Evolutionary conservation across 345 rosid species (phyloP).

Genomic region (Arabidopsis arenosa): DNA sequence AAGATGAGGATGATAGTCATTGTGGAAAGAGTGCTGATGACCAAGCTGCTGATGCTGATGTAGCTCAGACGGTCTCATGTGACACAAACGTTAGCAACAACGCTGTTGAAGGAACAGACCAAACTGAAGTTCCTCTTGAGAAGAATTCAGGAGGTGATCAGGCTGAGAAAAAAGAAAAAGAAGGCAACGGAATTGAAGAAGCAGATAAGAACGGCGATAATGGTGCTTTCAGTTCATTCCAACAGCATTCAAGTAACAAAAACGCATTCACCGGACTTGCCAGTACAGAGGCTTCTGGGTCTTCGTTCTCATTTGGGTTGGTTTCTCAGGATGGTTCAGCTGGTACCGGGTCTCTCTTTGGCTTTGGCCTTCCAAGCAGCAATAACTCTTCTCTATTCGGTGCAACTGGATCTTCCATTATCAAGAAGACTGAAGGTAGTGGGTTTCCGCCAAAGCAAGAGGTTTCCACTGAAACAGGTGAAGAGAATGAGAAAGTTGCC

Average conservation of each 20-base stretch:
- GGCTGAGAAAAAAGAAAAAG: constrained; percentile 47
- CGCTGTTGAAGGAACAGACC: constrained; percentile 48
- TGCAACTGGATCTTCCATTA: constrained; percentile 53
- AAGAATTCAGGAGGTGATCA: constrained; percentile 48
- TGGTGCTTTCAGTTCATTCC: constrained; percentile 73
- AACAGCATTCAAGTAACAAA: constrained; percentile 91
- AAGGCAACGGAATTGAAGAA: constrained; percentile 49
- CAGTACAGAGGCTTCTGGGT: constrained; percentile 77
- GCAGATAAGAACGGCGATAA: constrained; percentile 54
- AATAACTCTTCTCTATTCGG: constrained; percentile 68
- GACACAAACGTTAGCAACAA: constrained; percentile 34
- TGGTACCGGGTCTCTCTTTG: constrained; percentile 54
- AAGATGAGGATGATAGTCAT: constrained; percentile 40
- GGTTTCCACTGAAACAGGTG: constrained; percentile 88
- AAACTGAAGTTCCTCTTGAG: constrained; percentile 49
- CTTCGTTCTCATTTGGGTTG: constrained; percentile 74
- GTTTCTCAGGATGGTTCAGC: constrained; percentile 62
- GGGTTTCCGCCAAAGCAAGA: constrained; percentile 73
- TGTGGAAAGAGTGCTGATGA: constrained; percentile 34
- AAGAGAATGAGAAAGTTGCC: constrained; percentile 82
- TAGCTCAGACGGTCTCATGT: constrained; percentile 35
- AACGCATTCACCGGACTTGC: constrained; percentile 96
- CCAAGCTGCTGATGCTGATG: constrained; percentile 44
- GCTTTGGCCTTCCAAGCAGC: constrained; percentile 62
- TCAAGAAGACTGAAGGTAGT: constrained; percentile 66